Percentiles rank a stretch among this genome's conserved stretches.
Evolutionary conservation across 2,329 filamentous ascomycete species (phyloP).

Genomic region (Chaetomiaceae sp.): DNA sequence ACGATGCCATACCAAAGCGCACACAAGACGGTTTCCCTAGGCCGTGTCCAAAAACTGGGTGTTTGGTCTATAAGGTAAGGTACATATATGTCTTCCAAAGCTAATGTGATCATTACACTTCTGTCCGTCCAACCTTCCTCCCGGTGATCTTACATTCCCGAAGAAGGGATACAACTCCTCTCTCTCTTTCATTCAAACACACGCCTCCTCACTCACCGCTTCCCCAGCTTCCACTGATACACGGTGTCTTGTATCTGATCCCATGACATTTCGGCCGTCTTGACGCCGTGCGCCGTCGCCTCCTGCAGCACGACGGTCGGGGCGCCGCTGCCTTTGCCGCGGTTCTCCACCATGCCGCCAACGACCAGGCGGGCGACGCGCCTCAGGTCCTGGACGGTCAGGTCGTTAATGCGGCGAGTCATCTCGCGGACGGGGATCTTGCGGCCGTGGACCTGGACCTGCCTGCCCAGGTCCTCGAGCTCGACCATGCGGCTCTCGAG

Average conservation of each 20-base stretch:
- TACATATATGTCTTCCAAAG: too few relatives aligned
- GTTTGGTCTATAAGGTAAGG: too few relatives aligned
- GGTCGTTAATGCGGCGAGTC: conserved; percentile 76
- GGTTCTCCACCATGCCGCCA: conserved; percentile 69
- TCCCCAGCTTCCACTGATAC: conserved; percentile 75
- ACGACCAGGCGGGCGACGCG: conserved; percentile 77
- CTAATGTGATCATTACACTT: too few relatives aligned
- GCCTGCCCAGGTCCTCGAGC: conserved; percentile 87
- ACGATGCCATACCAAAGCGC: too few relatives aligned
- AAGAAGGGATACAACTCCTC: too few relatives aligned
- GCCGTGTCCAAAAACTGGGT: too few relatives aligned
- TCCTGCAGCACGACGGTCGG: conserved; percentile 95
- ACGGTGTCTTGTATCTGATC: conserved; percentile 86
- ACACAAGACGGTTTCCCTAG: too few relatives aligned
- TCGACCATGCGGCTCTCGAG: conserved; percentile 96
- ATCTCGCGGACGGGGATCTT: conserved; percentile 92
- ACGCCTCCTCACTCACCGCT: conserved; percentile 32
- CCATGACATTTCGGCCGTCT: conserved; percentile 69
- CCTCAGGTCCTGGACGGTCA: conserved; percentile 76
- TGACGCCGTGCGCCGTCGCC: conserved; percentile 71
- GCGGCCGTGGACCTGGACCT: conserved; percentile 92
- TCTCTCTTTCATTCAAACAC: neutral
- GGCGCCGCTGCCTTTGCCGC: conserved; percentile 72
- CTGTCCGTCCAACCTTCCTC: too few relatives aligned
- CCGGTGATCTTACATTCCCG: too few relatives aligned